Conservation (phyloP, 2,329 filamentous ascomycete genomes). For the Xylaria sp. region DNA sequence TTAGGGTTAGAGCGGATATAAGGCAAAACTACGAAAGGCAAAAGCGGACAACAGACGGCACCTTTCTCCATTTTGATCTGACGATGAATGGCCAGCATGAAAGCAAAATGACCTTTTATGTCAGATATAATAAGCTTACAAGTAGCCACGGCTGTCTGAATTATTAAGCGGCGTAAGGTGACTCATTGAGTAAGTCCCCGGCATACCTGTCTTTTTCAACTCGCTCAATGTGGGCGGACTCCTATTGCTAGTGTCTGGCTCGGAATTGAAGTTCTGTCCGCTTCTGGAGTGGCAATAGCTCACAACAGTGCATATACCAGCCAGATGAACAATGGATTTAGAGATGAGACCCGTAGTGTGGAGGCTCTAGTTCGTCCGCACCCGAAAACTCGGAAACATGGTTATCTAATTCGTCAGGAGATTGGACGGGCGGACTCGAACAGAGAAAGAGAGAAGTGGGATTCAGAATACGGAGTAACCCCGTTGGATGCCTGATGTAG, state of each 20-base stretch:
- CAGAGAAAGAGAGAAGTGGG: background rate
- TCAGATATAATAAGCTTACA: slow-evolving; percentile 1
- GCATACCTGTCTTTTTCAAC: too few relatives aligned
- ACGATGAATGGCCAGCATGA: background rate
- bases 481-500: background rate
- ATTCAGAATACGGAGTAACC: background rate
- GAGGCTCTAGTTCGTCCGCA: background rate
- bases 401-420: background rate
- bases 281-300: background rate
- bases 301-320: background rate
- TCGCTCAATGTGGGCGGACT: background rate
- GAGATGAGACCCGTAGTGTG: background rate
- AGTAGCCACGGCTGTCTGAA: too few relatives aligned
- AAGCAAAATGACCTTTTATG: background rate
- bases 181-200: background rate
- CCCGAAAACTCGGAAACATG: background rate
- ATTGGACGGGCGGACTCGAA: background rate
- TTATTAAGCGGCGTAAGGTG: background rate
- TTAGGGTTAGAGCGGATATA: background rate
- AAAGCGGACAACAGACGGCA: background rate
- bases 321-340: background rate
- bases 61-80: background rate
- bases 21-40: background rate
- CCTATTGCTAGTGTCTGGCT: too few relatives aligned
- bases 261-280: background rate